These are phyloP conservation scores for Lodderomyces margitis DNA, from an alignment of 1,139 yeast genomes.

Conservation along the genomic window DNA sequence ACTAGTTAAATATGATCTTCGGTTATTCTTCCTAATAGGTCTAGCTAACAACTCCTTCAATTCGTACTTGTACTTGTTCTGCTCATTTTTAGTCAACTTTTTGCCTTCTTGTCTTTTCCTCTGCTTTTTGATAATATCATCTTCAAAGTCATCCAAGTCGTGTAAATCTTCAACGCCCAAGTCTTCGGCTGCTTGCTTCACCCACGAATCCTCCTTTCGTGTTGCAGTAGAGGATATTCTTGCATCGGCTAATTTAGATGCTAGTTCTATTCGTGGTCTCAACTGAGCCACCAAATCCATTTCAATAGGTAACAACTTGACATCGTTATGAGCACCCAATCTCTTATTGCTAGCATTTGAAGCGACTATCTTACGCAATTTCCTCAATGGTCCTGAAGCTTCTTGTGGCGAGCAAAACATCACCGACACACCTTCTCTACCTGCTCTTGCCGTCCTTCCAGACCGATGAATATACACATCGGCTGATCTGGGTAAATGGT, in stretches of 20 bases:
- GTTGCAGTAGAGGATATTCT: constrained; percentile 57
- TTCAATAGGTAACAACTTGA: constrained; percentile 75
- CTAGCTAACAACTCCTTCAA: constrained; percentile 53
- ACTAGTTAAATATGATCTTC: constrained; percentile 79
- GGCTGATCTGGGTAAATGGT: constrained; percentile 92
- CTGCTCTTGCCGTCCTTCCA: constrained; percentile 98
- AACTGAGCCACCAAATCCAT: constrained; percentile 69
- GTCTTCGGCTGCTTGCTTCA: constrained; percentile 89
- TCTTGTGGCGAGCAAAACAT: constrained; percentile 93
- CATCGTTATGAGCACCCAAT: constrained; percentile 48
- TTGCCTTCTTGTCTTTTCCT: constrained; percentile 60
- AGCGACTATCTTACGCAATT: constrained; percentile 64
- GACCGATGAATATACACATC: constrained; percentile 95
- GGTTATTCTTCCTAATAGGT: constrained; percentile 65
- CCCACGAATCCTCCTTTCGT: constrained; percentile 76
- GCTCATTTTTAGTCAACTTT: constrained; percentile 49
- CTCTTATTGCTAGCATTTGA: constrained; percentile 23
- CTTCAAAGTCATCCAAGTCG: constrained; percentile 60
- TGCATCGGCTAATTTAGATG: constrained; percentile 74
- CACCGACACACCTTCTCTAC: constrained; percentile 89
- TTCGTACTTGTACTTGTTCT: constrained; percentile 50
- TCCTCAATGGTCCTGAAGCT: constrained; percentile 80
- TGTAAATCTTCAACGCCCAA: constrained; percentile 74
- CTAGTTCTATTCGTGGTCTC: constrained; percentile 64
- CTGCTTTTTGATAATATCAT: constrained; percentile 62